These are phyloP conservation scores for Pestalotiopsis sp. DNA, from an alignment of 2,329 filamentous ascomycete species.

Conservation along the genomic window DNA sequence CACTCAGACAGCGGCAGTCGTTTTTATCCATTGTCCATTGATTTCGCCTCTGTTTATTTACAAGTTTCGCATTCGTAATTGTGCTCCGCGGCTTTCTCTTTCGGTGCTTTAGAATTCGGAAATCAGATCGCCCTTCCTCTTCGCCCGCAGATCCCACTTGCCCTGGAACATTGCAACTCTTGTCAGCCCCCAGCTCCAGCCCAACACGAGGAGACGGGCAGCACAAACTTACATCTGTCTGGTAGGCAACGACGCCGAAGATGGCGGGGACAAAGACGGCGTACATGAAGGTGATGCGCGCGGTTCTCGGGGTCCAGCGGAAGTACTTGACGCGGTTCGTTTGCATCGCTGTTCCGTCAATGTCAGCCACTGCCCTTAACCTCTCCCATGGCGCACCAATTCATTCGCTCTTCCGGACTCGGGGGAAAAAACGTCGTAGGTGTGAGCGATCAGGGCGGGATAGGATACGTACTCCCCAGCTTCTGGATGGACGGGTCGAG, in stretches of 20 bases:
- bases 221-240: slow-evolving; percentile 76
- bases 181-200: background rate
- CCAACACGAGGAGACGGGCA: background rate
- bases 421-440: background rate
- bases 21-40: background rate
- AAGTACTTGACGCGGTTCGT: slow-evolving; percentile 92
- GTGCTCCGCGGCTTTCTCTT: background rate
- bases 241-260: slow-evolving; percentile 73
- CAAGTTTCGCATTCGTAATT: slow-evolving; percentile 25
- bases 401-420: background rate
- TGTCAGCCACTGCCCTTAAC: background rate
- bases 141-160: slow-evolving; percentile 82
- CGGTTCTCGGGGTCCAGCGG: slow-evolving; percentile 86
- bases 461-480: slow-evolving; percentile 43
- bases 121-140: slow-evolving; percentile 85
- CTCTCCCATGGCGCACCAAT: background rate
- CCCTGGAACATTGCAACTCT: slow-evolving; percentile 59
- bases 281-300: slow-evolving; percentile 78
- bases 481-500: slow-evolving; percentile 51
- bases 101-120: slow-evolving; percentile 65
- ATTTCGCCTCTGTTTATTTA: background rate
- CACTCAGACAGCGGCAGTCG: background rate
- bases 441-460: background rate
- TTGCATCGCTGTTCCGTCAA: slow-evolving; percentile 67
- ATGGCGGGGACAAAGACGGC: slow-evolving; percentile 71